These are phyloP conservation scores for Mycoemilia scoparia DNA, from an alignment of 192 early-diverging fungal genomes.

Conservation along the genomic window DNA sequence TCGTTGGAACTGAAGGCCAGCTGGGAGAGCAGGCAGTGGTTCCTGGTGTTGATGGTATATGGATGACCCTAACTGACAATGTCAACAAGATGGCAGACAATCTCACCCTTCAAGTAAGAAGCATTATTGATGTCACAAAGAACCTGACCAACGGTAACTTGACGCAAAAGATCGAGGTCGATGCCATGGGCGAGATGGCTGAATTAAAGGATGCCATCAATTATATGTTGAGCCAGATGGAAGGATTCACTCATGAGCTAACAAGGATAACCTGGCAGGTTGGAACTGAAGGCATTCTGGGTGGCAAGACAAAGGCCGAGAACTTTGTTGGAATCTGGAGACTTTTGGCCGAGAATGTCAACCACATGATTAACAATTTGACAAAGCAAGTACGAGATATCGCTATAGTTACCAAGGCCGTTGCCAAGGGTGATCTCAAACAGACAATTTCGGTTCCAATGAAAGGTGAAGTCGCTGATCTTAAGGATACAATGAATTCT, in stretches of 20 bases:
- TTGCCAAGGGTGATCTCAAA: conserved; percentile 30
- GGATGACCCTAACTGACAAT: conserved; percentile 40
- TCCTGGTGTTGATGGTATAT: conserved; percentile 30
- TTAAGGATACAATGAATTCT: conserved; percentile 30
- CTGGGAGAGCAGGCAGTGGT: conserved; percentile 43
- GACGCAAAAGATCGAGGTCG: not conserved
- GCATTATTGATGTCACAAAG: conserved; percentile 1
- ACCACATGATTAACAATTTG: conserved; percentile 37
- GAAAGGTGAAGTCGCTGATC: conserved; percentile 27
- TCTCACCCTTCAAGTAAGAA: conserved; percentile 11
- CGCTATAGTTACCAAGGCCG: conserved; percentile 28
- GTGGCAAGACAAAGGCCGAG: conserved; percentile 26
- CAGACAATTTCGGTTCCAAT: conserved; percentile 27
- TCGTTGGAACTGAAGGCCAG: conserved; percentile 44
- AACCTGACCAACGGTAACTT: conserved; percentile 3
- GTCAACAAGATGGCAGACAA: conserved; percentile 26
- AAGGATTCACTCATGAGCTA: conserved; percentile 26
- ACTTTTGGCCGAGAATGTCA: conserved; percentile 35
- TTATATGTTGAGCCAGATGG: conserved; percentile 20
- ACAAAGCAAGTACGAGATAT: conserved; percentile 40
- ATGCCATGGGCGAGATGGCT: conserved; percentile 1
- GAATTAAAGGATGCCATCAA: conserved; percentile 5
- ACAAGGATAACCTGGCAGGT: conserved; percentile 34
- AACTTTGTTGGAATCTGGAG: conserved; percentile 33
- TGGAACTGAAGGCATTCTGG: conserved; percentile 33